Evolutionary conservation across 2,329 filamentous ascomycete species (phyloP), one percentile per base, ranked within the genome.

Genomic region (Fusarium bulbicola): DNA sequence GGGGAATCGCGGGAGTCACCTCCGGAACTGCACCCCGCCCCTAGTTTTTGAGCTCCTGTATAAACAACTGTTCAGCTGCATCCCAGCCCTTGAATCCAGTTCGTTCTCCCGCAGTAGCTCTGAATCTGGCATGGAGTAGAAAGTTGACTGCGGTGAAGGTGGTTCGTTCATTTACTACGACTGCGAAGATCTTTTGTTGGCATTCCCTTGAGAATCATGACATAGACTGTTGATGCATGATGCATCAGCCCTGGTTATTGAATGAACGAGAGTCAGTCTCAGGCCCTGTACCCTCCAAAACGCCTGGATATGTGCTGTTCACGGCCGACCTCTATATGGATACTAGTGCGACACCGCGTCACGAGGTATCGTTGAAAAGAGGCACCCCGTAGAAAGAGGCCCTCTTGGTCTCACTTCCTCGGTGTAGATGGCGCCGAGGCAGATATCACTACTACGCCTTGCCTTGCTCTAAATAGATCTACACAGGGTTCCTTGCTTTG

Each of bases 351-450:
- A 40, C 34, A 28, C 34, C 6, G 20, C 34, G 67, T 68, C 49
- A 71, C 56, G 50, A 68, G 59, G 39, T 42, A 20, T 59, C 20
- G 37, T 37, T 46, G 24, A 60, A 63, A 61, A 72, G 68, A 63
- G 59, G 59, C 53, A 64, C 57, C 53, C 69, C 69, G 53, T n/a
- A 70, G 28, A 40, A 46, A 30, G 28, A 40, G 34, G 36, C 34
- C 50, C 34, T 54, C 42, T 37, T 45, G 21, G 28, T 36, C 42
- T 45, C 42, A 49, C 21, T 39, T 21, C 43, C 42, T 70, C 54
- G 54, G 66, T 46, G 34, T 53, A 34, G 50, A 49, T 52, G 58
- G 42, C 36, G 39, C 49, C 54, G 59, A 70, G 49, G 54, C 52
- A 21, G 30, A 21, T 16, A 58, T 34, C 21, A 21, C 14, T 43